Evolutionary conservation across 1,284 basidiomycete species (phyloP).

Genomic region (Ceratobasidium sp.): DNA sequence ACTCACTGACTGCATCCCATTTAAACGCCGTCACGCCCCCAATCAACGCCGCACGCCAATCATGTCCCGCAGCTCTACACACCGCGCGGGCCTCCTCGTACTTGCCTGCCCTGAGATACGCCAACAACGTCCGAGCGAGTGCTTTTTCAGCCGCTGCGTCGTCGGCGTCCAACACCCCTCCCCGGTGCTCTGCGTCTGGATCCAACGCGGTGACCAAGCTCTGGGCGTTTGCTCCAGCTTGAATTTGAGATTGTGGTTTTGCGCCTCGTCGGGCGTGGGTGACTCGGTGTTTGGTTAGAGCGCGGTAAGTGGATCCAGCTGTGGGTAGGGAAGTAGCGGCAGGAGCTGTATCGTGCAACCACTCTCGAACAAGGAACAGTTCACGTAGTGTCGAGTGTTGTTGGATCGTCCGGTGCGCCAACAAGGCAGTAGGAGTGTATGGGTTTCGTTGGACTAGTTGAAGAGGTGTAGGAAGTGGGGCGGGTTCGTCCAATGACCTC

Average conservation of each 20-base stretch:
- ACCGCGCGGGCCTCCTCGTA: conserved; percentile 81
- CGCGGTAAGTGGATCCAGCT: conserved; percentile 78
- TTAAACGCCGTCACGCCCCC: conserved; percentile 78
- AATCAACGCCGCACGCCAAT: conserved; percentile 89
- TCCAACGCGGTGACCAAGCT: conserved; percentile 70
- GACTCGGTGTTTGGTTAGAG: conserved; percentile 76
- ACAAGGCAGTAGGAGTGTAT: conserved; percentile 74
- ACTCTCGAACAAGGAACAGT: conserved; percentile 79
- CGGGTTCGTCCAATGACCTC: conserved; percentile 65
- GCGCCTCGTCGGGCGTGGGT: conserved; percentile 69
- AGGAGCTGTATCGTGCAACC: conserved; percentile 77
- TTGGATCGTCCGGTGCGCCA: conserved; percentile 72
- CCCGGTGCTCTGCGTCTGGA: conserved; percentile 71
- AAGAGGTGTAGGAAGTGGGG: conserved; percentile 60
- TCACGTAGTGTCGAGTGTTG: conserved; percentile 66
- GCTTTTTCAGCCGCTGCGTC: conserved; percentile 62
- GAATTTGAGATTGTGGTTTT: too few species aligned
- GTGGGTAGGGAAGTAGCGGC: conserved; percentile 60
- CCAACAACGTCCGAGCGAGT: conserved; percentile 22
- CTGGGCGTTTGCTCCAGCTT: conserved; percentile 53
- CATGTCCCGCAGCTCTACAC: conserved; percentile 85
- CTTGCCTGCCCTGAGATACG: conserved; percentile 67
- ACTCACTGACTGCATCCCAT: conserved; percentile 71
- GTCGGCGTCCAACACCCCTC: conserved; percentile 65
- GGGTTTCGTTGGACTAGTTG: conserved; percentile 60